A percentile compares a stretch with the other conserved stretches of the same genome.
Conservation (phyloP, 139 green algal species). For the Tetradesmus lagerheimii region DNA sequence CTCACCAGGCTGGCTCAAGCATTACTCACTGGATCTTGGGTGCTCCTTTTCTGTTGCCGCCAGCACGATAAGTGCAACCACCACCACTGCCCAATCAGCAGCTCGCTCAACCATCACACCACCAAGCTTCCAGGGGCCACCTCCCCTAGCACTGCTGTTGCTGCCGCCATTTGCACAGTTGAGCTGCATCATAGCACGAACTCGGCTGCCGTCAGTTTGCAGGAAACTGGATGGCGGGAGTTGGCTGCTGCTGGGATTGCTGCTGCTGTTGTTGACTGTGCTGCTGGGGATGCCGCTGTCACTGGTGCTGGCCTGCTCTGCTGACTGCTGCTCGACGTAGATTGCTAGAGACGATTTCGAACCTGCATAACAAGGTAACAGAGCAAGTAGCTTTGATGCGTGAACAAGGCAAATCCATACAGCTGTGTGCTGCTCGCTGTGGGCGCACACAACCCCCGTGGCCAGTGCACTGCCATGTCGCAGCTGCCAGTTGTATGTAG, state of each 20-base stretch:
- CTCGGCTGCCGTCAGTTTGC: background rate
- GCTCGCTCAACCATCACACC: background rate
- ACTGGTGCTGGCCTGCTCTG: background rate
- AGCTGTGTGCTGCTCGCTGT: background rate
- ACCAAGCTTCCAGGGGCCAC: background rate
- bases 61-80: conserved; percentile 5
- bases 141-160: background rate
- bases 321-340: background rate
- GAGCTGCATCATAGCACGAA: background rate
- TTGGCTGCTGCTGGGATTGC: background rate
- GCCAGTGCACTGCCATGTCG: too few relatives aligned
- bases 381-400: too few relatives aligned
- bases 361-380: background rate
- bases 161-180: background rate
- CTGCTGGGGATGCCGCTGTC: background rate
- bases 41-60: background rate
- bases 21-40: background rate
- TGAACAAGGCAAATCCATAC: too few relatives aligned
- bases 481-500: too few relatives aligned
- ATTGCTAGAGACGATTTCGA: conserved; percentile 12
- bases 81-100: conserved; percentile 22
- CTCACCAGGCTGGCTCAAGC: background rate
- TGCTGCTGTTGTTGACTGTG: background rate
- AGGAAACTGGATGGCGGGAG: background rate
- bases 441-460: too few relatives aligned